Conservation (phyloP, 2,329 filamentous ascomycete genomes). For the Claviceps digitariae region DNA sequence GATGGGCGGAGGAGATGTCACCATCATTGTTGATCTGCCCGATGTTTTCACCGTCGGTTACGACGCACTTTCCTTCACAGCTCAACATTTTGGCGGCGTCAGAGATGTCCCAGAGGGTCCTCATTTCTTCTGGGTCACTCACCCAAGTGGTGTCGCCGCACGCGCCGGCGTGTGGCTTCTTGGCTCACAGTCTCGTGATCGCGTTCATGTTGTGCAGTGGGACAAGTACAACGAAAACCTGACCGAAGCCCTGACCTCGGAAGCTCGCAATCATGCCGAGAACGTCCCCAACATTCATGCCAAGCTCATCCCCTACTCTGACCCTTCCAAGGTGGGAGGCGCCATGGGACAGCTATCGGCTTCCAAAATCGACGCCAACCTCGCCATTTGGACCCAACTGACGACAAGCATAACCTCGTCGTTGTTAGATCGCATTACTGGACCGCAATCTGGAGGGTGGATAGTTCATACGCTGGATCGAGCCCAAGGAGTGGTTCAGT, state of each 20-base stretch:
- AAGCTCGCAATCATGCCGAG: constrained; percentile 30
- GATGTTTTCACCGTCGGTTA: constrained; percentile 38
- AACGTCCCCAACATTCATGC: constrained; percentile 24
- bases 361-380: constrained; percentile 11
- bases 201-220: constrained; percentile 38
- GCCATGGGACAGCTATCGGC: constrained; percentile 9
- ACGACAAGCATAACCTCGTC: constrained; percentile 32
- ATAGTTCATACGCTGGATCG: constrained; percentile 39
- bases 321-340: constrained; percentile 17
- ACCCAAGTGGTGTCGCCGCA: constrained; percentile 31
- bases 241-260: constrained; percentile 30
- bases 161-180: constrained; percentile 46
- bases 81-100: constrained; percentile 37
- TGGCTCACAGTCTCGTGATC: constrained; percentile 17
- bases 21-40: constrained; percentile 39
- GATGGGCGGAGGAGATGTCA: constrained; percentile 32
- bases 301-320: constrained; percentile 31
- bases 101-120: constrained; percentile 39
- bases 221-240: constrained; percentile 42
- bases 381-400: constrained; percentile 37
- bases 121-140: constrained; percentile 47
- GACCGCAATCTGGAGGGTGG: constrained; percentile 30
- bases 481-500: constrained; percentile 28
- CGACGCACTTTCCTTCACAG: constrained; percentile 35
- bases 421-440: constrained; percentile 34